These are phyloP conservation scores for Penicillium lagena DNA, from an alignment of 495 filamentous ascomycete species.

Conservation along the genomic window DNA sequence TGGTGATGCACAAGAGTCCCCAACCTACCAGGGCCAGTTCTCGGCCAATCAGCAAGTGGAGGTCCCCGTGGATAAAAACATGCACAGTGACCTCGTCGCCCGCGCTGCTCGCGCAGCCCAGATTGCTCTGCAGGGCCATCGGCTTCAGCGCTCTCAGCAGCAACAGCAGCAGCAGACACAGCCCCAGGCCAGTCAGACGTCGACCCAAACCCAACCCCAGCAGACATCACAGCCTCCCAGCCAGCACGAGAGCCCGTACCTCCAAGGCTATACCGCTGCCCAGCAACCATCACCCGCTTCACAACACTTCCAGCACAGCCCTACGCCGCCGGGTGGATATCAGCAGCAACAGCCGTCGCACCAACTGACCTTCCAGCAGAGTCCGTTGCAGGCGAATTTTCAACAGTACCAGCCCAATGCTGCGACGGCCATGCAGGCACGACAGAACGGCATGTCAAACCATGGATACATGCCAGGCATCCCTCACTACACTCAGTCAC, in stretches of 20 bases:
- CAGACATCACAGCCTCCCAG: conserved; percentile 16
- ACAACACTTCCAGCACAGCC: conserved; percentile 34
- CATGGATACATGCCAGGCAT: conserved; percentile 44
- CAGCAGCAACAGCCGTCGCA: conserved; percentile 19
- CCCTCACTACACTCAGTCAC: conserved; percentile 62
- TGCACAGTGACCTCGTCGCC: conserved; percentile 46
- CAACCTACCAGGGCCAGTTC: conserved; percentile 41
- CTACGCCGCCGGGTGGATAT: conserved; percentile 32
- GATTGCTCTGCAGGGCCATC: conserved; percentile 46
- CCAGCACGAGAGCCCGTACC: conserved; percentile 25
- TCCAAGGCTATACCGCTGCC: conserved; percentile 22
- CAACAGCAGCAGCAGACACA: conserved; percentile 26
- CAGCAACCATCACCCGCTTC: conserved; percentile 20
- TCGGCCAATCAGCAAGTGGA: conserved; percentile 36
- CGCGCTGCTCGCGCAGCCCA: conserved; percentile 49
- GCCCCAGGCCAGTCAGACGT: conserved; percentile 15
- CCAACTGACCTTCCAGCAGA: conserved; percentile 36
- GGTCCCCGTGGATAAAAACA: conserved; percentile 36
- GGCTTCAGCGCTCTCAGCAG: conserved; percentile 38
- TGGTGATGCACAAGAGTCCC: conserved; percentile 33
- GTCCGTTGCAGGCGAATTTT: conserved; percentile 35
- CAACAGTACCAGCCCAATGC: conserved; percentile 41
- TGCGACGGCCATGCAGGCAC: conserved; percentile 25
- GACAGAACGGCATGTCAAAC: conserved; percentile 30
- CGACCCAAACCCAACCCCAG: conserved; percentile 22